Evolutionary conservation across 2,329 filamentous ascomycete genomes (phyloP).

Genomic region (Ophiostoma ips): DNA sequence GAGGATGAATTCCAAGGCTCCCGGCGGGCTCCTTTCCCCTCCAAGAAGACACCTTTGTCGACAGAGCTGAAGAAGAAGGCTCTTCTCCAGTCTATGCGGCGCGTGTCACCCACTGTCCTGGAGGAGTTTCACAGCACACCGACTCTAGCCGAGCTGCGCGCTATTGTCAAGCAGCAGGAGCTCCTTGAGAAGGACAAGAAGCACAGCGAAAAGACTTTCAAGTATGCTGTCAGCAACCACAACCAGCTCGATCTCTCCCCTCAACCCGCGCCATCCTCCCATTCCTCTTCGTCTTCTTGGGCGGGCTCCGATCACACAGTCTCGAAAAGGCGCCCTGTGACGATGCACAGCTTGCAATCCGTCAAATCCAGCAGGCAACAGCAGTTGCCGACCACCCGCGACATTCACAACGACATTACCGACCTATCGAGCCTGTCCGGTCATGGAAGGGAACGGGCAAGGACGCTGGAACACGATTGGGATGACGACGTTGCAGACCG

Average conservation of each 20-base stretch:
- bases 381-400: neutral
- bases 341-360: constrained; percentile 5
- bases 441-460: constrained; percentile 5
- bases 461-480: constrained; percentile 5
- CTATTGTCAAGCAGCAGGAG: neutral
- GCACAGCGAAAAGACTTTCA: neutral
- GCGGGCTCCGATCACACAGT: constrained; percentile 2
- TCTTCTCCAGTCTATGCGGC: neutral
- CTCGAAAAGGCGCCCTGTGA: neutral
- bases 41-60: too few relatives aligned
- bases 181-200: neutral
- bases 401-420: constrained; percentile 1
- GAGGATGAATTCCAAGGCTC: too few relatives aligned
- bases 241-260: constrained; percentile 8
- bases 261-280: constrained; percentile 11
- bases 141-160: neutral
- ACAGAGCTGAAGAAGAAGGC: constrained; percentile 8
- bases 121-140: neutral
- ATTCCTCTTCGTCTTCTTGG: constrained; percentile 10
- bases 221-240: constrained; percentile 2
- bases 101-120: neutral
- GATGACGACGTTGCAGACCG: constrained; percentile 1
- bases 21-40: too few relatives aligned
- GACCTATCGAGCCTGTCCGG: constrained; percentile 4
- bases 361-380: neutral